Conservation (phyloP, 208 protist species). For the Acanthamoeba culbertsoni region DNA sequence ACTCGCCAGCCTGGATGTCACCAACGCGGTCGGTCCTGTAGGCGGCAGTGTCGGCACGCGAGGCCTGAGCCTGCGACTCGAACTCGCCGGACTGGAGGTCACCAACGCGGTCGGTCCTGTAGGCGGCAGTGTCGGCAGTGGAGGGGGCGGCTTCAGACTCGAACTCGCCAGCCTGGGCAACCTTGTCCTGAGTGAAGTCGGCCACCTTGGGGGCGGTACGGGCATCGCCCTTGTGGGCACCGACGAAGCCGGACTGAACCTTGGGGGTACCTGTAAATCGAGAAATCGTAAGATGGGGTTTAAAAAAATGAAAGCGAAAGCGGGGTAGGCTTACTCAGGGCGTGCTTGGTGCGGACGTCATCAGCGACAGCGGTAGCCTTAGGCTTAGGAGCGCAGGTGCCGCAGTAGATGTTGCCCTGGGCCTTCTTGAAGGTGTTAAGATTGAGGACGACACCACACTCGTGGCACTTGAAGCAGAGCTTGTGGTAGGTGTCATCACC, state of each 20-base stretch:
- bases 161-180: conserved; percentile 55
- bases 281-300: background rate
- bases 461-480: conserved; percentile 56
- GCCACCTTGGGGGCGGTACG: conserved; percentile 56
- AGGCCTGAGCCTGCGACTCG: conserved; percentile 14
- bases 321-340: background rate
- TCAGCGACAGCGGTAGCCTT: conserved; percentile 49
- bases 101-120: conserved; percentile 25
- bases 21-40: conserved; percentile 47
- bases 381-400: conserved; percentile 49
- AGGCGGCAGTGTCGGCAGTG: conserved; percentile 56
- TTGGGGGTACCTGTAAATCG: conserved; percentile 23
- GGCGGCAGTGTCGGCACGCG: conserved; percentile 36
- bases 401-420: conserved; percentile 28
- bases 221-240: conserved; percentile 50
- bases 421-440: conserved; percentile 60
- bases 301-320: background rate
- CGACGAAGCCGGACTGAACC: conserved; percentile 32
- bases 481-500: conserved; percentile 63
- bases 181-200: conserved; percentile 44
- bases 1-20: conserved; percentile 49
- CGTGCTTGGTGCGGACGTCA: conserved; percentile 22
- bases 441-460: background rate
- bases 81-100: conserved; percentile 39
- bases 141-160: conserved; percentile 23